Evolutionary conservation across 108 stramenopile species (phyloP).

Genomic region (Pseudonitzschia multistriata): DNA sequence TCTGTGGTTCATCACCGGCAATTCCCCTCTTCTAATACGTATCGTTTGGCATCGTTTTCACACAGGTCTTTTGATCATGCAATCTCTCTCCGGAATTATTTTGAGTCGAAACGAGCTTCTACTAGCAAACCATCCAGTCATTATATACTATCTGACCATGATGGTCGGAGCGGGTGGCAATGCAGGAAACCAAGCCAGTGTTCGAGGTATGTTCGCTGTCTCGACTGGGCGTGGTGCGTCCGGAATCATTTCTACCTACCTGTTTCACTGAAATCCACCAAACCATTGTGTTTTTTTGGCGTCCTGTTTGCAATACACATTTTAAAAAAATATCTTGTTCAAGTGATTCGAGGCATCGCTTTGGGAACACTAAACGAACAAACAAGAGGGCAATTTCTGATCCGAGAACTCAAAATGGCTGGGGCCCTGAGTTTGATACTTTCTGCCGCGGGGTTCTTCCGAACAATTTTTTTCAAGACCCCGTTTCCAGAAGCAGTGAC

Average conservation of each 20-base stretch:
- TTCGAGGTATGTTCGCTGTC: slow-evolving; percentile 54
- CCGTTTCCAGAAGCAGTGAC: slow-evolving; percentile 74
- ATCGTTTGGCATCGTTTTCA: not conserved
- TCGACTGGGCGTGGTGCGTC: not conserved
- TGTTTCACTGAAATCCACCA: no score
- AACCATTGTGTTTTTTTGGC: not conserved
- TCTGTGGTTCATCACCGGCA: not conserved
- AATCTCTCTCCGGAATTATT: slow-evolving; percentile 82
- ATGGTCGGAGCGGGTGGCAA: slow-evolving; percentile 85
- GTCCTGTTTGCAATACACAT: not conserved
- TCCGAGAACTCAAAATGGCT: slow-evolving; percentile 76
- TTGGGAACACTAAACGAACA: slow-evolving; percentile 64
- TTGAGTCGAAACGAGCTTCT: slow-evolving; percentile 75
- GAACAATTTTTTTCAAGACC: slow-evolving; percentile 65
- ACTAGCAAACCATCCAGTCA: slow-evolving; percentile 76
- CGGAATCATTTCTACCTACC: not conserved
- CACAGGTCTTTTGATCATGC: slow-evolving; percentile 63
- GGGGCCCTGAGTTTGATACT: slow-evolving; percentile 56
- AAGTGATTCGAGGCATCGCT: slow-evolving; percentile 83
- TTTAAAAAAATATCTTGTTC: not conserved
- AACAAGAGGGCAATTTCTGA: slow-evolving; percentile 58
- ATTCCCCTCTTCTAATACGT: not conserved
- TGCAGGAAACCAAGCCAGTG: slow-evolving; percentile 89
- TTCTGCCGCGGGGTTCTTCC: slow-evolving; percentile 63
- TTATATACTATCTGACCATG: slow-evolving; percentile 90